A percentile compares a stretch with the other conserved stretches of the same genome.
These are phyloP conservation scores for Penicillium arizonense DNA, from an alignment of 495 filamentous ascomycete species.

Conservation along the genomic window DNA sequence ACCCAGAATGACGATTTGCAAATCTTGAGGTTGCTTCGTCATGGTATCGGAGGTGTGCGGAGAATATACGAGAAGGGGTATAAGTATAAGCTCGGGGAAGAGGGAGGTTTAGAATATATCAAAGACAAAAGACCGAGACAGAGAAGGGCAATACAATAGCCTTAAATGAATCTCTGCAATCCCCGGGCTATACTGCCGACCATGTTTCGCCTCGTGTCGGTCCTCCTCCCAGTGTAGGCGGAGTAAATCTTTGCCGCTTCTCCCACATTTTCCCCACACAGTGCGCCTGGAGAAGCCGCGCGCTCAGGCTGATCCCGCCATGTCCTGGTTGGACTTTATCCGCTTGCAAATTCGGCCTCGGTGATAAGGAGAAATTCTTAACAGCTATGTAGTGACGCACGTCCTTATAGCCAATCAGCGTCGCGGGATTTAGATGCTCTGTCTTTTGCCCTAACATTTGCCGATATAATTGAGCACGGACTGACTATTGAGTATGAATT, in stretches of 20 bases:
- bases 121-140: not conserved
- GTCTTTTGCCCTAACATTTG: not conserved
- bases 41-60: slow-evolving; percentile 21
- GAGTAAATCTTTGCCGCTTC: slow-evolving; percentile 26
- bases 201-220: not conserved
- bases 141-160: not conserved
- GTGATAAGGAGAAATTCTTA: slow-evolving; percentile 1
- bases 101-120: not conserved
- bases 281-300: slow-evolving; percentile 1
- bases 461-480: slow-evolving; percentile 30
- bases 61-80: not conserved
- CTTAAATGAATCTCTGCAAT: slow-evolving; percentile 5
- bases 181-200: slow-evolving; percentile 13
- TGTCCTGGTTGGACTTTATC: slow-evolving; percentile 18
- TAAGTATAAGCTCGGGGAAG: not conserved
- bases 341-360: not conserved
- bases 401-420: slow-evolving; percentile 2
- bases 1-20: slow-evolving; percentile 45
- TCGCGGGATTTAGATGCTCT: not conserved
- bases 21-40: slow-evolving; percentile 35
- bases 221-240: slow-evolving; percentile 10
- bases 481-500: not conserved
- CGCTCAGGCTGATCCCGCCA: not conserved
- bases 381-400: not conserved
- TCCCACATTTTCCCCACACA: slow-evolving; percentile 30